phyloP scores from a whole-genome alignment of 148 eudicot species.

The Rhododendron vialii region DNA sequence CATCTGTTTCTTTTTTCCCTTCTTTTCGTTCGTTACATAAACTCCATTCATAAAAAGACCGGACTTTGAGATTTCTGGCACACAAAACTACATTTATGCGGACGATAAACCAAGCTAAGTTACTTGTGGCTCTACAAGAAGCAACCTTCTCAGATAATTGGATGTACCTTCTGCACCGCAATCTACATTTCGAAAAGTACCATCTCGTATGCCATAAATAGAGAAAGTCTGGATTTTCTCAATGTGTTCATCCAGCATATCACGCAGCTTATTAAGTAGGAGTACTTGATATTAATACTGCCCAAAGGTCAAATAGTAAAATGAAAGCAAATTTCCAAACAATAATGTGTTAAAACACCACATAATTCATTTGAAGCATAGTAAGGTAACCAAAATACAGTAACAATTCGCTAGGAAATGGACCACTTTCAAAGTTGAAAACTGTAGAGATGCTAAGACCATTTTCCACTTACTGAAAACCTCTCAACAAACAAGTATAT shows the following conservation, averaged over 20 bases:
- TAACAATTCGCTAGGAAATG: neutral
- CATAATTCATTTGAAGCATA: neutral
- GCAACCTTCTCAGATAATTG: neutral
- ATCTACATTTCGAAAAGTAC: neutral
- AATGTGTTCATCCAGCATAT: neutral
- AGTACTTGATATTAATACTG: neutral
- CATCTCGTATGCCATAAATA: neutral
- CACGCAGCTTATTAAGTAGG: neutral
- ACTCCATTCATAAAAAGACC: neutral
- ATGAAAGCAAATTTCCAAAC: neutral
- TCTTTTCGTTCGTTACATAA: neutral
- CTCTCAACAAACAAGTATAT: neutral
- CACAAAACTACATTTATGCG: neutral
- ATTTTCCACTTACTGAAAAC: neutral
- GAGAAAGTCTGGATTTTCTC: neutral
- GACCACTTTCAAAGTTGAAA: neutral
- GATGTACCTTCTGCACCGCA: neutral
- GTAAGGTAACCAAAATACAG: neutral
- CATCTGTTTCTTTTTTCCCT: neutral
- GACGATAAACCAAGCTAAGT: neutral
- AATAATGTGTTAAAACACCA: neutral
- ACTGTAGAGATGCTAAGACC: neutral
- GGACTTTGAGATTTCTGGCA: neutral
- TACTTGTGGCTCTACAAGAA: neutral
- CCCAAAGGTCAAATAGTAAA: neutral